phyloP scores from a whole-genome alignment of 2,329 filamentous ascomycete species.

The Stachybotrys echinatus region DNA sequence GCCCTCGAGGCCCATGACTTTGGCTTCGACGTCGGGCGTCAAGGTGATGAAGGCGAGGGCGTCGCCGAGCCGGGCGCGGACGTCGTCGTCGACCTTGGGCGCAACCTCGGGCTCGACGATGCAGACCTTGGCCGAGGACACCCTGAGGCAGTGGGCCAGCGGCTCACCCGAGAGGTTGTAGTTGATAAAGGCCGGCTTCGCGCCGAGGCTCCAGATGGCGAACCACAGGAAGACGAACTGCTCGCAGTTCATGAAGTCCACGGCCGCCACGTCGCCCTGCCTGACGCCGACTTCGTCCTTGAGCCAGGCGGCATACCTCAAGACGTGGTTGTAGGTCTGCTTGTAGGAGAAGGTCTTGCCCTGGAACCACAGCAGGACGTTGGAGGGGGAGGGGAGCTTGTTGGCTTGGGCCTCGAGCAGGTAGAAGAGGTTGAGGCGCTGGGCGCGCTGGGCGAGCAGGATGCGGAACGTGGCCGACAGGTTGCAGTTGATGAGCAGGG shows the following conservation, averaged over 20 bases:
- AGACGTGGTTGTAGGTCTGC: constrained; percentile 64
- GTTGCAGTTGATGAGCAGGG: constrained; percentile 50
- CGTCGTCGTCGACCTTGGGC: constrained; percentile 51
- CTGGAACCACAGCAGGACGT: constrained; percentile 61
- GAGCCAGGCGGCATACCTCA: constrained; percentile 74
- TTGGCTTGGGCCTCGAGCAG: constrained; percentile 62
- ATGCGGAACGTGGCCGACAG: constrained; percentile 38
- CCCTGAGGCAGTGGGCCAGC: constrained; percentile 67
- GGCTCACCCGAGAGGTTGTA: constrained; percentile 72
- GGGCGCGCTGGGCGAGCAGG: constrained; percentile 44
- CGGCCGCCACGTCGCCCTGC: constrained; percentile 69
- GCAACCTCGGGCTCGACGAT: constrained; percentile 61
- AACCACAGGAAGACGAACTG: constrained; percentile 70
- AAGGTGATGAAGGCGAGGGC: constrained; percentile 58
- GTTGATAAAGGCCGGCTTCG: constrained; percentile 81
- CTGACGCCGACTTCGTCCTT: constrained; percentile 58
- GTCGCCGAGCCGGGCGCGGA: constrained; percentile 41
- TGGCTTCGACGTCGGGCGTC: constrained; percentile 48
- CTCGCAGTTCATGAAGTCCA: constrained; percentile 79
- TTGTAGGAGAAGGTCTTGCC: constrained; percentile 67
- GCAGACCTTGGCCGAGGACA: constrained; percentile 61
- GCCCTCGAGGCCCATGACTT: constrained; percentile 46
- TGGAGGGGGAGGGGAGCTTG: constrained; percentile 42
- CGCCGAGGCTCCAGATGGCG: constrained; percentile 78
- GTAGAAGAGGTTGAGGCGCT: constrained; percentile 70